Conservation (phyloP, 768 basidiomycete genomes). For the Lentinula sp. region DNA sequence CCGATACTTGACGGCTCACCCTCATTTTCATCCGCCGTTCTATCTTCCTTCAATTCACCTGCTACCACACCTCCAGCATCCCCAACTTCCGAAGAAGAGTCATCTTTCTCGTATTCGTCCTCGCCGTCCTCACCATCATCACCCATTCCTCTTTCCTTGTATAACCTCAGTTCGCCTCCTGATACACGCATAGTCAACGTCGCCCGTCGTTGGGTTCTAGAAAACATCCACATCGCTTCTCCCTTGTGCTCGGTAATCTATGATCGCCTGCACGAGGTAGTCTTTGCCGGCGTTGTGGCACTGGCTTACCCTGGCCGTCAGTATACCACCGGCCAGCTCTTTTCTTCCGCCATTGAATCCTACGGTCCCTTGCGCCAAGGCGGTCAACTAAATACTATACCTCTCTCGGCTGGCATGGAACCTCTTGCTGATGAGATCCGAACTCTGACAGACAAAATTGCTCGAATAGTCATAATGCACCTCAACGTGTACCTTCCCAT, state of each 20-base stretch:
- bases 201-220: constrained; percentile 66
- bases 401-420: constrained; percentile 55
- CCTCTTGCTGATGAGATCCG: constrained; percentile 65
- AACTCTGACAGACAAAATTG: constrained; percentile 62
- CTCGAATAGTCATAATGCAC: constrained; percentile 69
- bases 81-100: not conserved
- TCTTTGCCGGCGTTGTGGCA: constrained; percentile 54
- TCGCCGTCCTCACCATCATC: constrained; percentile 6
- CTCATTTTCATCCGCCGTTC: not conserved
- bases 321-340: constrained; percentile 20
- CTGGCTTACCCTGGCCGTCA: constrained; percentile 44
- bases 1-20: not conserved
- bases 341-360: constrained; percentile 7
- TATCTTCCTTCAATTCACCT: constrained; percentile 1
- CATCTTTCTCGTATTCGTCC: constrained; percentile 1
- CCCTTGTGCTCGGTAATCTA: constrained; percentile 55
- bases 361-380: constrained; percentile 6
- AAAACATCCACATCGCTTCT: constrained; percentile 57
- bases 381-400: constrained; percentile 10
- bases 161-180: constrained; percentile 28
- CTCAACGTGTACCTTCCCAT: constrained; percentile 70
- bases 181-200: constrained; percentile 49
- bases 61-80: constrained; percentile 1
- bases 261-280: constrained; percentile 54
- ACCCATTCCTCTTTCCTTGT: constrained; percentile 10